Conservation (phyloP, 2,329 filamentous ascomycete species). For the Kalaharituber pfeilii region DNA sequence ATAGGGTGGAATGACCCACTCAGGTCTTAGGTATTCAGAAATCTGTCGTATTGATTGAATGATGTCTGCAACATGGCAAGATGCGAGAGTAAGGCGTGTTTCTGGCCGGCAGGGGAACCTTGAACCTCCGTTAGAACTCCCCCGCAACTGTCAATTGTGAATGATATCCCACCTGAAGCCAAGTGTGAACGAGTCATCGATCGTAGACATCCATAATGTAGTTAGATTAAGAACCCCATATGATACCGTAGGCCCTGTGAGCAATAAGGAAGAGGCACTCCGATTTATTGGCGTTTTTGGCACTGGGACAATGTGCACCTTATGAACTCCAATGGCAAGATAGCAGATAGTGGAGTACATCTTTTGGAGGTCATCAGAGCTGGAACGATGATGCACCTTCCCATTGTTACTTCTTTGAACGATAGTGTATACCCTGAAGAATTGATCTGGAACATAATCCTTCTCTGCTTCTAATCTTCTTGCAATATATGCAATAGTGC, state of each 20-base stretch:
- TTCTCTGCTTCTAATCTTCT: constrained; percentile 45
- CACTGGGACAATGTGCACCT: constrained; percentile 49
- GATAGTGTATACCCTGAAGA: constrained; percentile 54
- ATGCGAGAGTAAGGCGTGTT: constrained; percentile 41
- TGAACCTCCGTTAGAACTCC: constrained; percentile 9
- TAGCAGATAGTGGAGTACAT: constrained; percentile 48
- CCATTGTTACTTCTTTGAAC: constrained; percentile 37
- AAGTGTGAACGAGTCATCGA: constrained; percentile 49
- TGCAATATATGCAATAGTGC: constrained; percentile 40
- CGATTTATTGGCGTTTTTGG: constrained; percentile 39
- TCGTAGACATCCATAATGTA: constrained; percentile 40
- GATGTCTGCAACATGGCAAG: constrained; percentile 46
- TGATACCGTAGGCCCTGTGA: constrained; percentile 32
- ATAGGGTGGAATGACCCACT: constrained; percentile 47
- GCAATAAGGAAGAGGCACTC: constrained; percentile 31
- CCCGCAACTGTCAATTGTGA: constrained; percentile 4
- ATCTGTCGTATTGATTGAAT: constrained; percentile 43
- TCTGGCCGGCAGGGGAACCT: constrained; percentile 19
- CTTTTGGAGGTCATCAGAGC: constrained; percentile 49
- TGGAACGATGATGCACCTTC: constrained; percentile 33
- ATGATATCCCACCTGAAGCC: constrained; percentile 36
- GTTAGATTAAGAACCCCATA: constrained; percentile 47
- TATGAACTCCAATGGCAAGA: constrained; percentile 50
- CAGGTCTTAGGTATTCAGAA: constrained; percentile 45
- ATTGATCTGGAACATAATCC: constrained; percentile 51